Conservation (phyloP, 2,329 filamentous ascomycete genomes). For the Sphaerulina populicola region DNA sequence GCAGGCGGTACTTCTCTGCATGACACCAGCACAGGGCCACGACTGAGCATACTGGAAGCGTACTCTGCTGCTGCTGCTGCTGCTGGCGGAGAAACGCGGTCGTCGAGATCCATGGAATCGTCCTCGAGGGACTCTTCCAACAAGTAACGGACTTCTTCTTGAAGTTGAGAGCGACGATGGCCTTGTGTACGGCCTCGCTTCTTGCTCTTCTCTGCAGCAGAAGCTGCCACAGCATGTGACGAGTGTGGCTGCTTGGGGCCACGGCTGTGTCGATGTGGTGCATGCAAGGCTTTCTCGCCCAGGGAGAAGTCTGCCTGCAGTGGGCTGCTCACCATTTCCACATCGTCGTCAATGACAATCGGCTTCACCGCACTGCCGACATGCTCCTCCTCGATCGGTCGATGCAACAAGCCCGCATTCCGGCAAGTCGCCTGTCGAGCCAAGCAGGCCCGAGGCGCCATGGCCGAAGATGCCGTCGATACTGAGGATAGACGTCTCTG, state of each 20-base stretch:
- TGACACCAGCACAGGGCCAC: constrained; percentile 14
- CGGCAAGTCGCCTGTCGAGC: constrained; percentile 47
- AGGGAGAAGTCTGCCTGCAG: constrained; percentile 28
- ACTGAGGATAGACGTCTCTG: constrained; percentile 42
- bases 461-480: constrained; percentile 38
- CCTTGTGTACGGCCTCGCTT: constrained; percentile 30
- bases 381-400: constrained; percentile 22
- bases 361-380: constrained; percentile 23
- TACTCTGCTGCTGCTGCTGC: constrained; percentile 24
- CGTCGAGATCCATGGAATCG: constrained; percentile 24
- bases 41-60: constrained; percentile 24
- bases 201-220: constrained; percentile 21
- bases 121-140: constrained; percentile 27
- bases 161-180: constrained; percentile 29
- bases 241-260: constrained; percentile 24
- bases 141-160: constrained; percentile 31
- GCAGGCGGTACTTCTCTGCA: constrained; percentile 24
- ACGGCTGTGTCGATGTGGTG: constrained; percentile 29
- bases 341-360: constrained; percentile 29
- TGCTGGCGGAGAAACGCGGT: constrained; percentile 24
- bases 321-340: constrained; percentile 27
- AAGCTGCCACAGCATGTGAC: constrained; percentile 12
- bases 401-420: constrained; percentile 38
- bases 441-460: constrained; percentile 47
- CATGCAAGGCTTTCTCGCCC: constrained; percentile 27